Base-by-base conservation (phyloP, 1,284 basidiomycete genomes). In the Singerocomus inundabilis region DNA sequence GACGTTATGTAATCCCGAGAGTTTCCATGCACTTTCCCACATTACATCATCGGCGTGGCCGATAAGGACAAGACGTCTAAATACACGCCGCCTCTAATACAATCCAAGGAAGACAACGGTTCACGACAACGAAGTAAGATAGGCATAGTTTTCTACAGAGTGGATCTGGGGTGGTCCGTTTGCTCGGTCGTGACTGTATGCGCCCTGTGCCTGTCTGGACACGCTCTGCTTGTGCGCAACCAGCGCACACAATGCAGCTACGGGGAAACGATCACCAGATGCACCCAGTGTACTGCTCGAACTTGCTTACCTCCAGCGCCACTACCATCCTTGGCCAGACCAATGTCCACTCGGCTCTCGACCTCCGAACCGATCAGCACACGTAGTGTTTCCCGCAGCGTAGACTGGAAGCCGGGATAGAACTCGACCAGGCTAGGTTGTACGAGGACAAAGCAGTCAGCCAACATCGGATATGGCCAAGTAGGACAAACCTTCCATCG, bases 281-380 rank as follows among this genome's bases (percentile, higher is more conserved):
- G 21, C 18, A 41, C 37, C 32, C 0, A 18, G 38, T 25, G 30
- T 34, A 11, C 18, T 7, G 48, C 32, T 34, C 12, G 9, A 21
- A 43, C 29, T n/a, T 18, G 55, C 87, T 70, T 70, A 94, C 92
- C 93, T 64, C 96, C 96, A 34, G 96, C 93, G 46, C 96, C 97
- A 65, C 91, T 95, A 24, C 97, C 96, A 64, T 99, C 97, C 72
- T 97, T 98, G 5, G 96, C 96, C 60, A 98, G 70, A 21, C 92
- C 94, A 59, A 98, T 91, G 53, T 86, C 80, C 7, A 97, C 83
- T 32, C 82, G 75, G 62, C 81, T 77, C 72, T 93, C 93, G 5
- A 88, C 82, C 35, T 91, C 80, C 35, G 82, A 76, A 7, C 96
- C 94, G 11, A 98, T 79, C 30, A 98, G 63, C 2, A 74, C 70